Percentiles rank a stretch among this genome's conserved stretches.
Evolutionary conservation across 352 stramenopile species (phyloP).

Genomic region (Globisporangium splendens): DNA sequence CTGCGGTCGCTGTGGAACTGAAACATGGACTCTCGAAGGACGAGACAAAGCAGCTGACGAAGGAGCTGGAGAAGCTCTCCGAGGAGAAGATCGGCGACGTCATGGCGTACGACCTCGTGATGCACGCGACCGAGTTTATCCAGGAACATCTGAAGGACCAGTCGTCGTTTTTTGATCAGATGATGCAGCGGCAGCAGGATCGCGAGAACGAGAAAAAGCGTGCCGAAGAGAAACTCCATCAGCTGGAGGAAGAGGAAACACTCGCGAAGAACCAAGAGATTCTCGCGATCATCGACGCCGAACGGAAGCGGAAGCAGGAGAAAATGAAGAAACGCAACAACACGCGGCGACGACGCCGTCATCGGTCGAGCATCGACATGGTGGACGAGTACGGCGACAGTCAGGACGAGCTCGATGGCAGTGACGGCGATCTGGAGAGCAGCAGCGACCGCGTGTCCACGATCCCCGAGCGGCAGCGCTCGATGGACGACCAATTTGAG

Average conservation of each 20-base stretch:
- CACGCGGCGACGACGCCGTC: constrained; percentile 30
- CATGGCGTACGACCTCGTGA: constrained; percentile 81
- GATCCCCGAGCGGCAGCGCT: constrained; percentile 30
- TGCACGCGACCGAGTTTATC: constrained; percentile 79
- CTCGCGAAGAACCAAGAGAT: constrained; percentile 73
- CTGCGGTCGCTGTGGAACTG: constrained; percentile 68
- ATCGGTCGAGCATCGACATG: constrained; percentile 61
- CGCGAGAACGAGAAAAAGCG: constrained; percentile 55
- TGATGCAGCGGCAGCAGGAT: constrained; percentile 80
- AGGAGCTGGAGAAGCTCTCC: constrained; percentile 53
- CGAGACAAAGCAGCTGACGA: constrained; percentile 52
- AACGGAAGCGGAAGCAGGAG: constrained; percentile 61
- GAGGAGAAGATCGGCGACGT: constrained; percentile 69
- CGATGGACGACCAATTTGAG: constrained; percentile 16
- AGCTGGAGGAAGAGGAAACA: constrained; percentile 60
- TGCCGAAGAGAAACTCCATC: constrained; percentile 43
- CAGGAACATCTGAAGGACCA: constrained; percentile 80
- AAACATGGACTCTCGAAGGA: constrained; percentile 67
- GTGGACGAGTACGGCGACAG: constrained; percentile 23
- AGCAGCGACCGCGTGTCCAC: constrained; percentile 37
- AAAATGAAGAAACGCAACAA: constrained; percentile 53
- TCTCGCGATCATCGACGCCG: constrained; percentile 72
- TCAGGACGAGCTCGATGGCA: constrained; percentile 19
- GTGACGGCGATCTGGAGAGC: constrained; percentile 25
- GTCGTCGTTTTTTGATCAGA: constrained; percentile 86